Evolutionary conservation across 192 early-diverging fungal species (phyloP).

Genomic region (Coemansia sp.): DNA sequence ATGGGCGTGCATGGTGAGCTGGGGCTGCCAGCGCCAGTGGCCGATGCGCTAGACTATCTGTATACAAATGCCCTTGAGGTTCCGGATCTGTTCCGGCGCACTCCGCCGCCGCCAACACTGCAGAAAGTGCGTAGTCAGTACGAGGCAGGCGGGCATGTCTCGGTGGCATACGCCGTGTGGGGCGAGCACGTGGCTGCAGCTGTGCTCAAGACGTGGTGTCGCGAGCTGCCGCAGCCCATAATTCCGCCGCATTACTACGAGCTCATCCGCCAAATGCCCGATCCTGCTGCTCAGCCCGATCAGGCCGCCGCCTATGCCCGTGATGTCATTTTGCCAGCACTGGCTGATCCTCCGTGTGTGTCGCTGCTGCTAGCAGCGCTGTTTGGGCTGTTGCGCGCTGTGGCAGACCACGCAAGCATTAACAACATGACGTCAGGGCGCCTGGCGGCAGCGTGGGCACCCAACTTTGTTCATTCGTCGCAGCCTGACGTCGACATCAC

Average conservation of each 20-base stretch:
- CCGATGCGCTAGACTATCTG: constrained; percentile 72
- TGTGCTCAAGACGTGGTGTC: constrained; percentile 79
- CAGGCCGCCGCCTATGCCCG: constrained; percentile 35
- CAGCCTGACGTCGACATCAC: constrained; percentile 52
- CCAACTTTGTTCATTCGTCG: constrained; percentile 72
- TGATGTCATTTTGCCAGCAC: constrained; percentile 47
- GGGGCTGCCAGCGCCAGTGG: constrained; percentile 74
- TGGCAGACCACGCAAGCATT: constrained; percentile 61
- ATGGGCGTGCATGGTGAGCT: constrained; percentile 74
- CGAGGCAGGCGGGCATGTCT: constrained; percentile 43
- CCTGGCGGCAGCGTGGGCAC: constrained; percentile 82
- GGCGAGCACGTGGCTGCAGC: constrained; percentile 82
- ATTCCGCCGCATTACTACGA: constrained; percentile 65
- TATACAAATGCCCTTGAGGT: constrained; percentile 66
- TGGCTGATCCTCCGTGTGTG: constrained; percentile 55
- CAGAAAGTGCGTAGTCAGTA: constrained; percentile 57
- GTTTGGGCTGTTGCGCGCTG: constrained; percentile 69
- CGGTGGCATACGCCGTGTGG: constrained; percentile 61
- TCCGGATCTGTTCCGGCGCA: constrained; percentile 83
- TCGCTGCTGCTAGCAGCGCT: constrained; percentile 61
- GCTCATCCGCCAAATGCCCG: constrained; percentile 56
- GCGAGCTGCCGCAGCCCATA: constrained; percentile 77
- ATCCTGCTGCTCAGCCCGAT: constrained; percentile 30
- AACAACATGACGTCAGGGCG: constrained; percentile 87
- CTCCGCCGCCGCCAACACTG: constrained; percentile 71